Evolutionary conservation across 2,329 filamentous ascomycete genomes (phyloP), one percentile per base, ranked within the genome.

Genomic region (Rhexocercosporidium sp.): DNA sequence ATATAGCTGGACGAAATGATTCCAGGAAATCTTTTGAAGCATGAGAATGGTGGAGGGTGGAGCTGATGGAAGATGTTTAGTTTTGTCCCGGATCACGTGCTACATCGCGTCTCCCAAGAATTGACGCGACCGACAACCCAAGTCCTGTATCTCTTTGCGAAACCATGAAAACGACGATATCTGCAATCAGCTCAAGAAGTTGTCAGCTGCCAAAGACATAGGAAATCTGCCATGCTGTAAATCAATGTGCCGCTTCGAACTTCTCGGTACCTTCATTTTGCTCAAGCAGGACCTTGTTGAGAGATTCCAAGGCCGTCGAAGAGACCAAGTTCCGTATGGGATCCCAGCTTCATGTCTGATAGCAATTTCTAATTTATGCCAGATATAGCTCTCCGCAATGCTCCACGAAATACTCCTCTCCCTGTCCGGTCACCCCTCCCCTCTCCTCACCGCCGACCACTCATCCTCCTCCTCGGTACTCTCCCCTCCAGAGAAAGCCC

Each of bases 401-500:
- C 92, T 99, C 79, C 96, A 98, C 87, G 96, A 99, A 85, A 93
- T 99, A 82, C 89, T 98, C 80, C 90, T 99, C 80, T 95, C 94
- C 79, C 90, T 98, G 80, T 96, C 94, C 75, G 95, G 96, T 73
- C 93, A 98, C 81, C 91, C 92, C 71, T 97, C 95, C 71, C 91
- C 94, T 73, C 88, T 98, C 77, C 92, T 97, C 82, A 86, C 87
- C 78, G 76, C 80, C 74, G 79, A 83, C 74, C 82, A 81, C 71
- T 78, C 81, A 76, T 79, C 81, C 74, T 78, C 83, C 62, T 75
- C 80, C 75, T 78, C 82, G 74, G 78, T 85, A 76, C 79, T 90
- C 76, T 92, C 94, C 54, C 91, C 93, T 46, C 89, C 94, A 61
- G 95, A 97, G 80, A 88, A 90, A 76, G 91, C 93, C 72, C 88